A percentile compares a stretch with the other conserved stretches of the same genome.
Evolutionary conservation across 1,284 basidiomycete genomes (phyloP).

Genomic region (Cryptococcus sp.): DNA sequence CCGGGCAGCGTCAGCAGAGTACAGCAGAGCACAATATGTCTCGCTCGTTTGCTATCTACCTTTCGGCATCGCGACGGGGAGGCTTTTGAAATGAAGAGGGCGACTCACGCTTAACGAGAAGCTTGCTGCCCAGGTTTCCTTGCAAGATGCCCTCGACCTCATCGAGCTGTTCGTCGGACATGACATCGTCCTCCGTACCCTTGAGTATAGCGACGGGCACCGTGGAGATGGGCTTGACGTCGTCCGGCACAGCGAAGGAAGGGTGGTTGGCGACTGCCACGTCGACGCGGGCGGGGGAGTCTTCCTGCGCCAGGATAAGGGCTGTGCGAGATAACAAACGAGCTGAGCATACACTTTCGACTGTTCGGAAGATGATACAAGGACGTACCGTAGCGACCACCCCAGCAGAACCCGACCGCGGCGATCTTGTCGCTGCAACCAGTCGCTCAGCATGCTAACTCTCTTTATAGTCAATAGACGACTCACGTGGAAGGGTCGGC

Average conservation of each 20-base stretch:
- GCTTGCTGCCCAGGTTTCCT: constrained; percentile 59
- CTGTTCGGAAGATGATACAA: neutral
- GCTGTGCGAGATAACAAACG: constrained; percentile 8
- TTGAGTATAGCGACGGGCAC: constrained; percentile 48
- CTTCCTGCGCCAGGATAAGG: constrained; percentile 57
- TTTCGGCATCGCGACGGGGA: too few relatives aligned
- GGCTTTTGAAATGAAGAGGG: neutral
- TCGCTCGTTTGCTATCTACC: too few relatives aligned
- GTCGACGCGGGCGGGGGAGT: constrained; percentile 66
- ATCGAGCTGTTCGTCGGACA: constrained; percentile 29
- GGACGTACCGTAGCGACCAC: constrained; percentile 33
- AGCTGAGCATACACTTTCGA: neutral
- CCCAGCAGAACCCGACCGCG: constrained; percentile 36
- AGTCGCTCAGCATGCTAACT: neutral
- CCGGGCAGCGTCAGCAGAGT: neutral
- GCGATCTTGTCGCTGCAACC: constrained; percentile 39
- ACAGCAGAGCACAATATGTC: neutral
- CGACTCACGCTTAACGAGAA: constrained; percentile 58
- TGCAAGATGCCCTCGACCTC: constrained; percentile 59
- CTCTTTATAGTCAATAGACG: neutral
- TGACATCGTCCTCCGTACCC: constrained; percentile 44
- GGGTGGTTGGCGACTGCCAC: constrained; percentile 67
- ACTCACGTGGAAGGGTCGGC: constrained; percentile 41
- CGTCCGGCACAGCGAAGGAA: constrained; percentile 63
- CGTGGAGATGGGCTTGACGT: constrained; percentile 57